These are phyloP conservation scores for Panicum hallii DNA, from an alignment of 202 grass and related monocot genomes.

Conservation along the genomic window DNA sequence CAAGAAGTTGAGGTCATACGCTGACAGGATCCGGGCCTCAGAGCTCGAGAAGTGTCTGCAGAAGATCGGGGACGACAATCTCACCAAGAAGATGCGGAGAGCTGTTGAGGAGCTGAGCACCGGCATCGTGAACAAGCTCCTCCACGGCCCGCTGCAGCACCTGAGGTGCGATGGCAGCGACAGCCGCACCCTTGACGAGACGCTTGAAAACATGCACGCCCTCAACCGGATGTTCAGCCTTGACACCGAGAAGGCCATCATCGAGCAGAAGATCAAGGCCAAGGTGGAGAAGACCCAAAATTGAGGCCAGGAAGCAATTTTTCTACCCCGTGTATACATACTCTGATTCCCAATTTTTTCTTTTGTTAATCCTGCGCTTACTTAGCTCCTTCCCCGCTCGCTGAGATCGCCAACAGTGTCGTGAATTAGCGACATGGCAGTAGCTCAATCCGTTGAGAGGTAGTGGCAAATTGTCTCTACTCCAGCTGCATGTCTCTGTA, in stretches of 20 bases:
- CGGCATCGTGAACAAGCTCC: constrained; percentile 84
- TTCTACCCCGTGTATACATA: constrained; percentile 50
- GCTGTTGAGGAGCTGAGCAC: constrained; percentile 79
- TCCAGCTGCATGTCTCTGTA: constrained; percentile 44
- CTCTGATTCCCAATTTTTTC: constrained; percentile 48
- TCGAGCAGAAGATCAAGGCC: constrained; percentile 87
- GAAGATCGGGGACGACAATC: constrained; percentile 68
- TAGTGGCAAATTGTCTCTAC: constrained; percentile 32
- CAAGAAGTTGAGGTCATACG: constrained; percentile 83
- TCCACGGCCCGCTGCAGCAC: constrained; percentile 86
- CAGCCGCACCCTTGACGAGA: constrained; percentile 79
- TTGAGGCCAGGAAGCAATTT: constrained; percentile 45
- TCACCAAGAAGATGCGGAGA: constrained; percentile 79
- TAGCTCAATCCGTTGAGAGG: constrained; percentile 39
- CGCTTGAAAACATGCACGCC: constrained; percentile 81
- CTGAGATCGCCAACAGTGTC: constrained; percentile 42
- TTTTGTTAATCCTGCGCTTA: constrained; percentile 27
- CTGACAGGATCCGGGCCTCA: constrained; percentile 76
- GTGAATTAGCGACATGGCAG: constrained; percentile 47
- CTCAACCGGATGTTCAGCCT: constrained; percentile 89
- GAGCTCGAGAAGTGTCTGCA: constrained; percentile 85
- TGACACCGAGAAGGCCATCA: constrained; percentile 69
- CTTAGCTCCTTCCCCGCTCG: constrained; percentile 14
- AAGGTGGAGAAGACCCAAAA: constrained; percentile 89
- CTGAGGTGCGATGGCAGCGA: constrained; percentile 76